phyloP scores from a whole-genome alignment of 2,329 filamentous ascomycete species.

The Nemania bipapillata region DNA sequence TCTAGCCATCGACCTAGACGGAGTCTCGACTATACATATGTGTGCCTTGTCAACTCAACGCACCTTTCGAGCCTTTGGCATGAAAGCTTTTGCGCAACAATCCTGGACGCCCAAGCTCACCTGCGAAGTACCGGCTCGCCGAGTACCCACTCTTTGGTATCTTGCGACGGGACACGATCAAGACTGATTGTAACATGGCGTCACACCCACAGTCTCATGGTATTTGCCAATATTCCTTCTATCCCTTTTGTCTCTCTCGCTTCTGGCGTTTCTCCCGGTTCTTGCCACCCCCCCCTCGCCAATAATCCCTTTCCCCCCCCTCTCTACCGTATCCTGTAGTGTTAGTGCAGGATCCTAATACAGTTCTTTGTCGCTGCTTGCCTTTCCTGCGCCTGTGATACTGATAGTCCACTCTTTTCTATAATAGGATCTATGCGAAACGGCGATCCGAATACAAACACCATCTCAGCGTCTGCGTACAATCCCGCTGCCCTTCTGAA shows the following conservation, averaged over 20 bases:
- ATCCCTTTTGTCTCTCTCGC: background rate
- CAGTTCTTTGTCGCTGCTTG: background rate
- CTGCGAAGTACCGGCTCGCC: slow-evolving; percentile 13
- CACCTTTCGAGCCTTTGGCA: slow-evolving; percentile 31
- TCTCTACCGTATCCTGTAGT: background rate
- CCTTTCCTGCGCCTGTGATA: background rate
- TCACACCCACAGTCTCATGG: slow-evolving; percentile 32
- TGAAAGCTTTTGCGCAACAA: slow-evolving; percentile 26
- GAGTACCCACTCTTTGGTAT: slow-evolving; percentile 29
- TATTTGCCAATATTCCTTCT: slow-evolving; percentile 20
- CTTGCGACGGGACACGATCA: slow-evolving; percentile 19
- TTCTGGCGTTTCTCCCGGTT: background rate
- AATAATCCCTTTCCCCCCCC: background rate
- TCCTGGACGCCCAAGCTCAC: slow-evolving; percentile 8
- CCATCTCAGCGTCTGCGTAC: slow-evolving; percentile 50
- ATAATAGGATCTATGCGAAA: slow-evolving; percentile 46
- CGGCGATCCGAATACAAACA: slow-evolving; percentile 39
- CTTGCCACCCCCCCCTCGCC: background rate
- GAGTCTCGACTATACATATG: slow-evolving; percentile 28
- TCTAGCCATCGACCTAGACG: background rate
- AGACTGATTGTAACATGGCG: slow-evolving; percentile 30
- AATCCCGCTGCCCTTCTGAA: slow-evolving; percentile 57
- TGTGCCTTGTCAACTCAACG: slow-evolving; percentile 25
- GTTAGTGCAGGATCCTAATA: background rate
- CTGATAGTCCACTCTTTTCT: slow-evolving; percentile 27